phyloP scores from a whole-genome alignment of 2,329 filamentous ascomycete species.

The Endocalyx cinctus region DNA sequence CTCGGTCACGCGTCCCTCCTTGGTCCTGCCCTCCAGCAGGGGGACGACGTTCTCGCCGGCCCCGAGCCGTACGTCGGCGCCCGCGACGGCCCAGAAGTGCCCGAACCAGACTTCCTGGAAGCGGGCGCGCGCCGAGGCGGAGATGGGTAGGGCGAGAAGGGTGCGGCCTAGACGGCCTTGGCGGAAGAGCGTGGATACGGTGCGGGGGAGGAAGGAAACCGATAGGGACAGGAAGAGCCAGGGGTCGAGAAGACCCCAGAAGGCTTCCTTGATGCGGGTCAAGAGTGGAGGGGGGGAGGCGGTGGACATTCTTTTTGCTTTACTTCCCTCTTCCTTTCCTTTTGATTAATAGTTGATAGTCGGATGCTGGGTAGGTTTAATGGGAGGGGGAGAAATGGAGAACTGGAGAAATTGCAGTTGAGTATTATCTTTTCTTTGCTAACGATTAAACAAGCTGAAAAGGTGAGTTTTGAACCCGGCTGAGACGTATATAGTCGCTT shows the following conservation, averaged over 20 bases:
- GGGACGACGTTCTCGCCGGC: conserved; percentile 44
- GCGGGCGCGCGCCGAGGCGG: conserved; percentile 30
- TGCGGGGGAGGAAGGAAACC: conserved; percentile 45
- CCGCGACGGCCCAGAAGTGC: conserved; percentile 53
- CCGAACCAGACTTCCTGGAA: conserved; percentile 54
- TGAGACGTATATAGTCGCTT: too few species aligned
- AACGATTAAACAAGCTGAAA: too few species aligned
- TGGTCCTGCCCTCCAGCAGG: conserved; percentile 47
- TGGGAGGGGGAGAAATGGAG: too few species aligned
- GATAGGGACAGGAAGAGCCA: conserved; percentile 50
- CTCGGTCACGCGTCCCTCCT: conserved; percentile 30
- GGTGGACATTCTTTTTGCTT: too few species aligned
- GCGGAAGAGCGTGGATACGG: conserved; percentile 39
- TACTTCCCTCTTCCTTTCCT: too few species aligned
- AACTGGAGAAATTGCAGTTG: too few species aligned
- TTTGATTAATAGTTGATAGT: too few species aligned
- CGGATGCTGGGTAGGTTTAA: too few species aligned
- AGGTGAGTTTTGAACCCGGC: too few species aligned
- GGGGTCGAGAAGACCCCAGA: conserved; percentile 38
- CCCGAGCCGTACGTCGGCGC: conserved; percentile 43
- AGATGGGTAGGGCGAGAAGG: conserved; percentile 29
- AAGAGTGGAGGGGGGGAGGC: conserved; percentile 5
- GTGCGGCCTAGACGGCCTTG: conserved; percentile 23
- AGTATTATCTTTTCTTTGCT: too few species aligned
- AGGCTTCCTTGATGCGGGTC: conserved; percentile 14